Evolutionary conservation across 176 grass and related monocot species (phyloP).

Genomic region (Dendrocalamus sinicus): DNA sequence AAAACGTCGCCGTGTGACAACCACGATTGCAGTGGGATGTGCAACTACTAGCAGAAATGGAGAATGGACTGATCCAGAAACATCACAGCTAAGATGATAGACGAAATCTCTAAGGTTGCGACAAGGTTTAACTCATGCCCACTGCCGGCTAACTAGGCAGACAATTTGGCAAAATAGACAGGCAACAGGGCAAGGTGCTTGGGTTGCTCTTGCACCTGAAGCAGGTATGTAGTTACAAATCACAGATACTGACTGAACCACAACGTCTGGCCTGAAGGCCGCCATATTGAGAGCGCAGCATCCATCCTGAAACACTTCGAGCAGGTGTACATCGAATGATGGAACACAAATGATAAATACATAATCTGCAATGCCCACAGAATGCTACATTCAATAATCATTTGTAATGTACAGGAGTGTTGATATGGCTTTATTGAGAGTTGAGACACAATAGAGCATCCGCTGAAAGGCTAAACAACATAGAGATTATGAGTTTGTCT

Average conservation of each 20-base stretch:
- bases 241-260: constrained; percentile 12
- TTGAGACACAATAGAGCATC: constrained; percentile 33
- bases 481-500: constrained; percentile 25
- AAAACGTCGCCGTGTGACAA: neutral
- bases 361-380: constrained; percentile 34
- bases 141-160: neutral
- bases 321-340: neutral
- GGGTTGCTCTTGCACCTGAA: neutral
- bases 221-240: constrained; percentile 7
- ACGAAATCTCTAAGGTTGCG: neutral
- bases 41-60: neutral
- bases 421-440: constrained; percentile 54
- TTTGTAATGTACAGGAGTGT: constrained; percentile 60
- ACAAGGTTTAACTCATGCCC: neutral
- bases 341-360: constrained; percentile 16
- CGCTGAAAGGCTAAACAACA: constrained; percentile 13
- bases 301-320: neutral
- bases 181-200: neutral
- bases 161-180: neutral
- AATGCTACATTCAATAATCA: constrained; percentile 44
- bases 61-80: neutral
- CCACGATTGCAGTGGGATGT: neutral
- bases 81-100: neutral
- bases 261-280: constrained; percentile 8
- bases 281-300: neutral